Evolutionary conservation across 768 basidiomycete genomes (phyloP).

Genomic region (Boletus sensibilis): DNA sequence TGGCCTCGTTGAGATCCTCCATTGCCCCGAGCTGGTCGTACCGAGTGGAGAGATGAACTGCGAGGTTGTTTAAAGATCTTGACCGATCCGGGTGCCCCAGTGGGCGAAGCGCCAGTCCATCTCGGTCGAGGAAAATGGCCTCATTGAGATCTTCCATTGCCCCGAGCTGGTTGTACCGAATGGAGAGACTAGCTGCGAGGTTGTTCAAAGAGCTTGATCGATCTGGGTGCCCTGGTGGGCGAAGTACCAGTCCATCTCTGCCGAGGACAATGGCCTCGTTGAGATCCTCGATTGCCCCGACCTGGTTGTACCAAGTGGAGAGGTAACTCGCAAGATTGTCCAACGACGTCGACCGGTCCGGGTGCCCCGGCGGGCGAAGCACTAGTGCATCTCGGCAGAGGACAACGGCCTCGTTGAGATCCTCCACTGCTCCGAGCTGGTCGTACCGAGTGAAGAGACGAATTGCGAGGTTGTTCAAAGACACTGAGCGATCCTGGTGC

Average conservation of each 20-base stretch:
- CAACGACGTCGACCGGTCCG: background rate
- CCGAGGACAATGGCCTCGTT: no score
- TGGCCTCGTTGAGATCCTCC: no score
- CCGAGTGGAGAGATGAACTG: no score
- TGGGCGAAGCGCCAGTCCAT: no score
- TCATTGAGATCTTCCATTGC: no score
- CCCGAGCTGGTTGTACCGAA: no score
- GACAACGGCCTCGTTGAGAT: background rate
- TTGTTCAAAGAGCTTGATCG: background rate
- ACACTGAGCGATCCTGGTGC: background rate
- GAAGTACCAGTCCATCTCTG: background rate
- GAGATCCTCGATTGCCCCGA: background rate
- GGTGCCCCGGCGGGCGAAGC: background rate
- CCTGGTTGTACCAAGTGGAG: background rate
- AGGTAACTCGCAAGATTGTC: background rate
- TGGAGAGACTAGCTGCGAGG: background rate
- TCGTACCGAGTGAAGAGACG: background rate
- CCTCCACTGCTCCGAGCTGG: background rate
- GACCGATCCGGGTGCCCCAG: no score
- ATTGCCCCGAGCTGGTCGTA: no score
- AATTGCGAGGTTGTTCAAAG: background rate
- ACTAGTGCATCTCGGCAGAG: background rate
- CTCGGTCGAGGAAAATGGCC: no score
- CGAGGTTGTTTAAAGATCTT: no score
- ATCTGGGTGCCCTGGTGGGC: background rate